Base-by-base conservation (phyloP, 768 basidiomycete genomes). In the Astraeus odoratus region DNA sequence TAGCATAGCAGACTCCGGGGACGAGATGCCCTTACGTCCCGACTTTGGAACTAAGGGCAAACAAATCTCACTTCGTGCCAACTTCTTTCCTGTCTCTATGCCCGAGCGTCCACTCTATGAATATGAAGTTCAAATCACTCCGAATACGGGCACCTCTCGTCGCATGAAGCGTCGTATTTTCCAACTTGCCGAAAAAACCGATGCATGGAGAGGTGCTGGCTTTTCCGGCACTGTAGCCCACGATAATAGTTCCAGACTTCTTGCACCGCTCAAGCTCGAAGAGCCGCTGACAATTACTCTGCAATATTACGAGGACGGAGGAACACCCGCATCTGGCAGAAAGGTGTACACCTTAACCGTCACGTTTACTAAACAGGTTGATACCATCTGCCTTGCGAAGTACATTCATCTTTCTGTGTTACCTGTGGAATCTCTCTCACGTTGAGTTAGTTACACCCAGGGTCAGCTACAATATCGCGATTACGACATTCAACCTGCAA, bases 161-260 rank as follows among this genome's bases (percentile, higher is more conserved):
- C 68, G 76, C 6, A 62, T 77, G 27, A 72, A 66, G 50, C 60
- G 61, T 27, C 64, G 76, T 15, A 71, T 77, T 20, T 74, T 72
- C 45, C 61, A 75, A 37, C 66, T 77, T 20, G 74, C 77, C 1
- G 77, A 75, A 46, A 49, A 58, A 45, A 65, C 69, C 4, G 50
- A 53, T 20, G 66, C 66, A 22, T 77, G 76, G 70, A 30, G 44
- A 6, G 52, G 61, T n/a, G 69, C 67, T 36, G 65, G 66, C 13
- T 60, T 74, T 63, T 59, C 59, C 13, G 65, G 60, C 25, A 53
- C 39, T 22, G 70, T 74, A 13, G 76, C 77, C 1, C 76, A 78
- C 42, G 76, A 79, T 44, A 54, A 57, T 39, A 67, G 70, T 29
- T 60, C 68, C 33, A 77, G 73, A 51, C 53, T 79, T 37, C 67